phyloP scores from a whole-genome alignment of 305 asterid genomes.

The Stenogyne calaminthoides region DNA sequence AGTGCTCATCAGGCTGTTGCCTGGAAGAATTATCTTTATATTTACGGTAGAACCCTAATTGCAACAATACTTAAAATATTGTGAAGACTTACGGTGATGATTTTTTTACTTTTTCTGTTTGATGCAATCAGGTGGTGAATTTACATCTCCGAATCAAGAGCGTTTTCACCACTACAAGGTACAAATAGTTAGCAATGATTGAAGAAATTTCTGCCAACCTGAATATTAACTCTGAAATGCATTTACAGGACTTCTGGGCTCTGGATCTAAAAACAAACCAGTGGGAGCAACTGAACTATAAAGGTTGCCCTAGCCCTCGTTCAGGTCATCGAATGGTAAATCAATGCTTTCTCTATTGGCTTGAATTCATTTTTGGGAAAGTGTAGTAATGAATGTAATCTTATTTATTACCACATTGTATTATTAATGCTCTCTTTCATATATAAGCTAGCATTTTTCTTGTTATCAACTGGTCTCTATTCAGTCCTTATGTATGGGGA shows the following conservation, averaged over 20 bases:
- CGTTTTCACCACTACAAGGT: slow-evolving; percentile 99
- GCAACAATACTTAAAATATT: slow-evolving; percentile 7
- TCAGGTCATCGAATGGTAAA: slow-evolving; percentile 98
- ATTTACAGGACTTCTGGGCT: slow-evolving; percentile 87
- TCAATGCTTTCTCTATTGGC: slow-evolving; percentile 16
- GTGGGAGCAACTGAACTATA: slow-evolving; percentile 97
- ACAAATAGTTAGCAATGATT: slow-evolving; percentile 19
- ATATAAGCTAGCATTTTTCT: no score
- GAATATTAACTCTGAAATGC: slow-evolving; percentile 24
- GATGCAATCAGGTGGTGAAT: slow-evolving; percentile 82
- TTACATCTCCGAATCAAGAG: slow-evolving; percentile 99
- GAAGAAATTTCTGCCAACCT: slow-evolving; percentile 17
- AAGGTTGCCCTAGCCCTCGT: slow-evolving; percentile 98
- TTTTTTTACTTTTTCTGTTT: slow-evolving; percentile 19
- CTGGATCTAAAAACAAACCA: slow-evolving; percentile 95
- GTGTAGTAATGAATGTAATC: background rate
- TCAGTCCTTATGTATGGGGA: background rate
- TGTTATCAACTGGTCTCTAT: background rate
- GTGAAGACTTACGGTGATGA: background rate
- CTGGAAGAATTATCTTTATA: slow-evolving; percentile 92
- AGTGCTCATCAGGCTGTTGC: slow-evolving; percentile 97
- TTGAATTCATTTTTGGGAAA: slow-evolving; percentile 11
- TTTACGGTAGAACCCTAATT: slow-evolving; percentile 61
- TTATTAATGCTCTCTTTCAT: no score
- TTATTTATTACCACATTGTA: slow-evolving; percentile 11